Base-by-base conservation (phyloP, 192 early-diverging fungal genomes). In the Backusella liffmaniae region DNA sequence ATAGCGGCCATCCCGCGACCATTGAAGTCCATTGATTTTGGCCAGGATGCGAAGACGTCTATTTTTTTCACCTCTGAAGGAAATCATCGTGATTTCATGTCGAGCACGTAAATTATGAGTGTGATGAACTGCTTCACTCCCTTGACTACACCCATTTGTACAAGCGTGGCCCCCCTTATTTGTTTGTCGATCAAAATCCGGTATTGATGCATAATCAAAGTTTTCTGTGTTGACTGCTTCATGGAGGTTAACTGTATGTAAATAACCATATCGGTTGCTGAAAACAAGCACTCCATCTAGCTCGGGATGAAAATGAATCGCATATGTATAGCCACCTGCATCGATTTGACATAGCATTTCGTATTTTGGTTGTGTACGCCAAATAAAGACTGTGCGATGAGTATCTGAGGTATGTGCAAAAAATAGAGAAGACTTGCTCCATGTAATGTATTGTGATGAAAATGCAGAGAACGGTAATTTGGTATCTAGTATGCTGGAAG, bases 361-460 rank as follows among this genome's bases (percentile, higher is more conserved):
- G 7, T 56, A 56, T 3, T 80, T 56, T 12, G 79, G 77, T 71
- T 71, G 42, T 29, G 82, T 81, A 7, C 77, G 77, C 87, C 87
- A 88, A 12, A 88, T 83, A 26, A 85, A 30, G 0, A 88, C 83
- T 16, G 73, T 65, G 21, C 77, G 32, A 34, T 73, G 79, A 6
- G 75, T 73, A 73, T 88, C 87, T 0, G 87, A 88, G 0, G 87
- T 82, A 51, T 88, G 87, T 4, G 87, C 87, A 73, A 88, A 86
- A 62, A 78, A 79, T 13, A 77, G 77, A 34, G 85, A 84, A 10
- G 80, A 80, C 10, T 74, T 42, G 34, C 79, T 88, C 87, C 87
- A 86, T 12, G 79, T 68, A 10, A 86, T 74, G 30, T 88, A 82
- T 75, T 88, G 86, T 9, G 85, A 84, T n/a, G 69, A 73, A 42